A percentile compares a stretch with the other conserved stretches of the same genome.
Evolutionary conservation across 202 grass and related monocot species (phyloP).

Genomic region (Cymbopogon flexuosus): DNA sequence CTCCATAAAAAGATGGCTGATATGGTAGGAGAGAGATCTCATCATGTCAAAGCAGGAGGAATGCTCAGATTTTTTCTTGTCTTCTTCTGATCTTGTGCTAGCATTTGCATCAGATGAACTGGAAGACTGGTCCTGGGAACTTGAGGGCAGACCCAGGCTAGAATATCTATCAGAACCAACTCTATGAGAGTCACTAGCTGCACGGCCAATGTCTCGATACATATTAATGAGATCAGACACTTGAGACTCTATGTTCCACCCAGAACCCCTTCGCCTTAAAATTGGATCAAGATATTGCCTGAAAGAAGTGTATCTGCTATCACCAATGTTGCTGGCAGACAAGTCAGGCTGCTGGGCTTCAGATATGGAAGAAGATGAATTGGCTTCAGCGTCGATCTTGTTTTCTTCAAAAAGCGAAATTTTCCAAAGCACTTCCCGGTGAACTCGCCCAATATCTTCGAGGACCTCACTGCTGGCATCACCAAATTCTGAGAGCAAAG

Average conservation of each 20-base stretch:
- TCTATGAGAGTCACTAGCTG: conserved; percentile 49
- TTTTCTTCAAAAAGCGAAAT: conserved; percentile 75
- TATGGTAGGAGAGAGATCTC: conserved; percentile 89
- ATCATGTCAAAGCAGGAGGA: conserved; percentile 83
- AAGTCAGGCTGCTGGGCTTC: conserved; percentile 44
- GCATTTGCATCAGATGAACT: conserved; percentile 57
- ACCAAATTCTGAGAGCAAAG: conserved; percentile 84
- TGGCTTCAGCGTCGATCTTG: conserved; percentile 51
- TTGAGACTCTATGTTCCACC: conserved; percentile 88
- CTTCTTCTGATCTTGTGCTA: conserved; percentile 53
- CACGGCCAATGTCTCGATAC: conserved; percentile 86
- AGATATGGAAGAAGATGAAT: conserved; percentile 46
- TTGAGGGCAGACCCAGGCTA: conserved; percentile 48
- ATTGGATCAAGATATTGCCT: conserved; percentile 97
- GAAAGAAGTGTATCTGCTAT: conserved; percentile 74
- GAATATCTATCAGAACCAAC: conserved; percentile 53
- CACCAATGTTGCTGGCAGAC: conserved; percentile 51
- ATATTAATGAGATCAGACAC: conserved; percentile 91
- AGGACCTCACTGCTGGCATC: conserved; percentile 80
- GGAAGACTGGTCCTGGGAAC: conserved; percentile 49
- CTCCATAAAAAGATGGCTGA: conserved; percentile 94
- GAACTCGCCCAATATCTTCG: conserved; percentile 84
- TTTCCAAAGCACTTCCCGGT: conserved; percentile 80
- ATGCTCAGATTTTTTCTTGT: conserved; percentile 65
- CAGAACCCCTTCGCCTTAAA: conserved; percentile 73